Conservation (phyloP, 2,329 filamentous ascomycete genomes). For the Epichloe sibirici region DNA sequence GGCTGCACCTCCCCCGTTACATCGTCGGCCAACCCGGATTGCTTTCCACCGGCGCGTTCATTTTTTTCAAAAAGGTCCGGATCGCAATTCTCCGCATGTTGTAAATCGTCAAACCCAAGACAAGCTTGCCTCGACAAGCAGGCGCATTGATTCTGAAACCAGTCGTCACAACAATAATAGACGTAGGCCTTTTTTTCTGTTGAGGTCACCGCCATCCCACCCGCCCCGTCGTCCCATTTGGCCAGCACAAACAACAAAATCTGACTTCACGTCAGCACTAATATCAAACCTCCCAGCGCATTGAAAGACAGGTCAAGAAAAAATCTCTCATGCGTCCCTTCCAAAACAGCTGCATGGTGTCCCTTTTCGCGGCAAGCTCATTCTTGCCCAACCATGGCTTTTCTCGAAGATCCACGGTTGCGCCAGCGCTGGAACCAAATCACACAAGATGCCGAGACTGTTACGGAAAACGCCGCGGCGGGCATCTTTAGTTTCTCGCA, state of each 20-base stretch:
- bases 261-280: neutral
- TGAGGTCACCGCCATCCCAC: neutral
- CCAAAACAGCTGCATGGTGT: neutral
- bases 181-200: neutral
- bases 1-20: neutral
- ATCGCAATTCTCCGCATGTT: neutral
- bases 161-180: neutral
- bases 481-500: slow-evolving; percentile 84
- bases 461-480: slow-evolving; percentile 83
- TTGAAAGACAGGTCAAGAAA: neutral
- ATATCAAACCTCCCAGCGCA: neutral
- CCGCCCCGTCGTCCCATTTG: neutral
- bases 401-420: slow-evolving; percentile 72
- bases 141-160: neutral
- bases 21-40: neutral
- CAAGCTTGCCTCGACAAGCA: neutral
- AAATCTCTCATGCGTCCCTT: neutral
- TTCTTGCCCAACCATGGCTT: slow-evolving; percentile 33
- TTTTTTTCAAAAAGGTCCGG: neutral
- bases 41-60: neutral
- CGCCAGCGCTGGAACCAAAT: slow-evolving; percentile 91
- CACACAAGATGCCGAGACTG: slow-evolving; percentile 77
- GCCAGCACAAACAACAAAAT: neutral
- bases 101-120: neutral
- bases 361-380: slow-evolving; percentile 2